Percentiles rank a stretch among this genome's conserved stretches.
Conservation (phyloP, 2,329 filamentous ascomycete genomes). For the Thielaviopsis ethacetica region DNA sequence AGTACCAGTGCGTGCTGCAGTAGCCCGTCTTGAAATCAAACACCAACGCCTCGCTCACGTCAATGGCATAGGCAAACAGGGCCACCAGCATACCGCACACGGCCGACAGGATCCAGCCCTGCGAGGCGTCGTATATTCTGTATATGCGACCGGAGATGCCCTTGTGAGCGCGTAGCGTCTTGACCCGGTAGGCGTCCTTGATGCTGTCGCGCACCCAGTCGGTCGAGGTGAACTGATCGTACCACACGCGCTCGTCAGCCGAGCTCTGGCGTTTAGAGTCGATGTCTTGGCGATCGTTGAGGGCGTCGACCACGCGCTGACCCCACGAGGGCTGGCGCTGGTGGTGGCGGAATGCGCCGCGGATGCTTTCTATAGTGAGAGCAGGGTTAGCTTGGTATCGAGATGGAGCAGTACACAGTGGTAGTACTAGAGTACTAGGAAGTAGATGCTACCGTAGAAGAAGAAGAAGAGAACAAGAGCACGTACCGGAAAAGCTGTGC, state of each 20-base stretch:
- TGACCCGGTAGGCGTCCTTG: slow-evolving; percentile 78
- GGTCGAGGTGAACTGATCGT: slow-evolving; percentile 93
- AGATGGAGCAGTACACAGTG: too few species aligned
- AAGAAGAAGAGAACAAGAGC: too few species aligned
- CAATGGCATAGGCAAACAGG: slow-evolving; percentile 71
- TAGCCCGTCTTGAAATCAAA: slow-evolving; percentile 90
- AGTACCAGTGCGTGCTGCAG: slow-evolving; percentile 55
- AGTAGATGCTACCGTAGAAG: too few species aligned
- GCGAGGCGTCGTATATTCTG: slow-evolving; percentile 67
- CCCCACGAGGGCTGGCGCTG: slow-evolving; percentile 42
- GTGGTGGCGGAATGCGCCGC: slow-evolving; percentile 29
- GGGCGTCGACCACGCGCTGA: slow-evolving; percentile 43
- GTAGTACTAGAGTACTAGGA: too few species aligned
- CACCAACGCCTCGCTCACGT: slow-evolving; percentile 67
- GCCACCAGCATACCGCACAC: slow-evolving; percentile 79
- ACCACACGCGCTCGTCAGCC: slow-evolving; percentile 84
- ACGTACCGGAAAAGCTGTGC: slow-evolving; percentile 29
- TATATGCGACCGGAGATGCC: slow-evolving; percentile 69
- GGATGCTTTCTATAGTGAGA: slow-evolving; percentile 16
- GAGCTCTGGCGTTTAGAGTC: slow-evolving; percentile 51
- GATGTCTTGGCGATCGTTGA: slow-evolving; percentile 36
- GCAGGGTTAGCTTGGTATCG: background rate
- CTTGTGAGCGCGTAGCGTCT: slow-evolving; percentile 63
- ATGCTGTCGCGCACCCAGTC: slow-evolving; percentile 99
- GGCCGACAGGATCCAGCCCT: slow-evolving; percentile 89